phyloP scores from a whole-genome alignment of 805 yeast genomes.

The Phaffomyces antillensis region DNA sequence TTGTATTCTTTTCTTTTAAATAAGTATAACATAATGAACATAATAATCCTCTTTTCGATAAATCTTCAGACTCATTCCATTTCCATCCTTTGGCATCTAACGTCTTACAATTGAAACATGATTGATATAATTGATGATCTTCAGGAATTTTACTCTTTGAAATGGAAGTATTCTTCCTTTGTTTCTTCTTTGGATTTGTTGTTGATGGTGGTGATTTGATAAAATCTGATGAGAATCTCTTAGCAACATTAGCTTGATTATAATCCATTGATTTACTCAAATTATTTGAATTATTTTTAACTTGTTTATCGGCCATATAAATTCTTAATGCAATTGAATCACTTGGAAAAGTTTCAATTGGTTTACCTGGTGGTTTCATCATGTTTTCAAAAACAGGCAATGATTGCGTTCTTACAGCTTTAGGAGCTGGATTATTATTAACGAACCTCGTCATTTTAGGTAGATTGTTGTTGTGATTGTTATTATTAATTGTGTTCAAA shows the following conservation, averaged over 20 bases:
- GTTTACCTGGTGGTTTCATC: conserved; percentile 12
- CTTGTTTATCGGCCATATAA: conserved; percentile 21
- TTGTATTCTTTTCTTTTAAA: conserved; percentile 17
- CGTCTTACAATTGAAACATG: conserved; percentile 22
- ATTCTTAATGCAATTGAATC: conserved; percentile 24
- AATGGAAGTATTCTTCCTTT: neutral
- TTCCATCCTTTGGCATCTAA: conserved; percentile 22
- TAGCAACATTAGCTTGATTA: conserved; percentile 13
- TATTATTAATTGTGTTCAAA: no score
- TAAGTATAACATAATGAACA: conserved; percentile 22
- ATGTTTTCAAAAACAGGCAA: conserved; percentile 27
- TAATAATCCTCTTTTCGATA: conserved; percentile 18
- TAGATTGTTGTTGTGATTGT: conserved; percentile 4
- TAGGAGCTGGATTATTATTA: conserved; percentile 40
- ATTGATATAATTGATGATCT: conserved; percentile 14
- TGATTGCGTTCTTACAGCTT: conserved; percentile 39
- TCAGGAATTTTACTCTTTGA: conserved; percentile 6
- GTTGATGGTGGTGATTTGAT: conserved; percentile 6
- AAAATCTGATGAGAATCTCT: conserved; percentile 23
- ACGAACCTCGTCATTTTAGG: conserved; percentile 26
- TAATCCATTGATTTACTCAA: neutral
- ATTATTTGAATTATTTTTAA: conserved; percentile 3
- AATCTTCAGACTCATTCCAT: conserved; percentile 21
- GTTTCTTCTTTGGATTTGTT: neutral
- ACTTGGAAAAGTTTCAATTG: conserved; percentile 19